Conservation (phyloP, 768 basidiomycete species). For the Dentipellis fragilis region DNA sequence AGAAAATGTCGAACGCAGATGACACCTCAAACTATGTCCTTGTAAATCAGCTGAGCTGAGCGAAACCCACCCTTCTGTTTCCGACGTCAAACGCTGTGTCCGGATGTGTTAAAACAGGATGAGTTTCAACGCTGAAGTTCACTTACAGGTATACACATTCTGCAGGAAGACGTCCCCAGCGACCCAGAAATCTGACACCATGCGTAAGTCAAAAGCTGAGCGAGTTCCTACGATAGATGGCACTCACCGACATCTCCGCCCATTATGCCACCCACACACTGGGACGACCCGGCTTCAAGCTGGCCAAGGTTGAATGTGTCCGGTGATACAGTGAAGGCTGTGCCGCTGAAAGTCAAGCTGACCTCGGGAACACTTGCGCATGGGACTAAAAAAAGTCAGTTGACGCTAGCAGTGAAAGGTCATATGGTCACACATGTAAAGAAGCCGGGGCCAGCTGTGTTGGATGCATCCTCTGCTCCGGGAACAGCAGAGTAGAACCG, state of each 20-base stretch:
- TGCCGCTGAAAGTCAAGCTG: conserved; percentile 20
- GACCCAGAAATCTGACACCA: not conserved
- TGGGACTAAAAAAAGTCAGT: conserved; percentile 10
- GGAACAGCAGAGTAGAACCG: conserved; percentile 19
- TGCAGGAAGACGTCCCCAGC: conserved; percentile 5
- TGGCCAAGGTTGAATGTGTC: conserved; percentile 20
- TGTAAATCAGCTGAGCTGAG: not conserved
- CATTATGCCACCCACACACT: conserved; percentile 13
- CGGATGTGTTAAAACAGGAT: no score
- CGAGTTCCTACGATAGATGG: not conserved
- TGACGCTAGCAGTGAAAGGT: not conserved
- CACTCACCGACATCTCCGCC: not conserved
- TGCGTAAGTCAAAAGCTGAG: not conserved
- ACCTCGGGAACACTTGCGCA: conserved; percentile 12
- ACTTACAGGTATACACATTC: conserved; percentile 7
- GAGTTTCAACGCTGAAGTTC: no score
- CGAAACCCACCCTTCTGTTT: conserved; percentile 3
- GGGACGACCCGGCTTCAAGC: conserved; percentile 8
- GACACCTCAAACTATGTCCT: no score
- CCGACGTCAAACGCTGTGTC: conserved; percentile 1
- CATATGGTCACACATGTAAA: conserved; percentile 15
- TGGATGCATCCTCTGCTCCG: conserved; percentile 12
- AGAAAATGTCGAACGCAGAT: no score
- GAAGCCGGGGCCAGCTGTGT: conserved; percentile 14
- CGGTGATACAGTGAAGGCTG: conserved; percentile 15